A percentile compares a stretch with the other conserved stretches of the same genome.
These are phyloP conservation scores for Saccharum officinarum DNA, from an alignment of 176 grass and related monocot species.

Conservation along the genomic window DNA sequence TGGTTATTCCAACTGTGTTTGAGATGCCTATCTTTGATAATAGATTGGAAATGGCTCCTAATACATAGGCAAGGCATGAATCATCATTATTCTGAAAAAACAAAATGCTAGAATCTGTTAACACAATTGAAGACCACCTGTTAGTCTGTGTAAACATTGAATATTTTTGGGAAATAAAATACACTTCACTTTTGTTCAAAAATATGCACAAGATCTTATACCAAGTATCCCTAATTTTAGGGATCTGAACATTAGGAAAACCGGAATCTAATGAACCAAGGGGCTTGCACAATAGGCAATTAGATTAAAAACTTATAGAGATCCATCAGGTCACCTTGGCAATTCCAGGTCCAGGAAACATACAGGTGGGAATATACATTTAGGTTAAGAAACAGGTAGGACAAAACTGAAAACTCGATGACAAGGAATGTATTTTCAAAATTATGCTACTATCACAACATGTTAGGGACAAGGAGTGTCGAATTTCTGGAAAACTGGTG, in stretches of 20 bases:
- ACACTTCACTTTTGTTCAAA: background rate
- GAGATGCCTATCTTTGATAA: constrained; percentile 83
- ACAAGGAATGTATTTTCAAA: background rate
- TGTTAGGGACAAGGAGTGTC: background rate
- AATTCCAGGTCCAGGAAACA: background rate
- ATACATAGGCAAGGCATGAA: constrained; percentile 85
- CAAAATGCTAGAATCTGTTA: constrained; percentile 34
- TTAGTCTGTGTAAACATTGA: background rate
- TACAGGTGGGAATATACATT: background rate
- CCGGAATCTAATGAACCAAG: constrained; percentile 7
- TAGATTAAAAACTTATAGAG: constrained; percentile 4
- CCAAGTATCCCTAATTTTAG: background rate
- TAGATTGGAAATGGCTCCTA: constrained; percentile 87
- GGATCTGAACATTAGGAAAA: background rate
- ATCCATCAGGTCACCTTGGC: constrained; percentile 9
- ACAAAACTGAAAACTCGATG: background rate
- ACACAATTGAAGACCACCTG: background rate
- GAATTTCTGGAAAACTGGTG: background rate
- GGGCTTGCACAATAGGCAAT: background rate
- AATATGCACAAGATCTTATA: background rate
- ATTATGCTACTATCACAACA: background rate
- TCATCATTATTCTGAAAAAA: constrained; percentile 94
- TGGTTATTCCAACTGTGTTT: constrained; percentile 68
- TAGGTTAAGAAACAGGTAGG: background rate
- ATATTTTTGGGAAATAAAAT: background rate